Evolutionary conservation across 345 rosid genomes (phyloP).

Genomic region (Excoecaria agallocha): DNA sequence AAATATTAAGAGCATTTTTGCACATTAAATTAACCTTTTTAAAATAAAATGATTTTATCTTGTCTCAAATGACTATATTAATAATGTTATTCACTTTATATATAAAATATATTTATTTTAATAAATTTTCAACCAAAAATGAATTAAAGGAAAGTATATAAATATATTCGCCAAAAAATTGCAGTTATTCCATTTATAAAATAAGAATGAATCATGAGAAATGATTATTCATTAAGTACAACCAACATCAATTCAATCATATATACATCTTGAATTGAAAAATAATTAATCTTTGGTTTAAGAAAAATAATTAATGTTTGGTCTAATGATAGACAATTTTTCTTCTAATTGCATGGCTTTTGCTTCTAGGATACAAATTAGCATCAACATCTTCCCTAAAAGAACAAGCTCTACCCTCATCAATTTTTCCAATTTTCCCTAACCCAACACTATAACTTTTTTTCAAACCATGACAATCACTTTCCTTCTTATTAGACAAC

Average conservation of each 20-base stretch:
- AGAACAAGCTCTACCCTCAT: slow-evolving; percentile 41
- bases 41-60: no score
- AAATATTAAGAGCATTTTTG: no score
- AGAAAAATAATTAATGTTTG: neutral
- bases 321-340: slow-evolving; percentile 1
- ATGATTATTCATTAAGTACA: neutral
- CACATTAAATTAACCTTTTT: no score
- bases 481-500: slow-evolving; percentile 18
- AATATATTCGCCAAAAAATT: no score
- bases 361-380: slow-evolving; percentile 11
- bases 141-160: no score
- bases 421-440: slow-evolving; percentile 51
- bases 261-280: neutral
- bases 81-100: no score
- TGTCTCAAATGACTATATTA: no score
- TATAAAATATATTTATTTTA: no score
- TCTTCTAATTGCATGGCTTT: slow-evolving; percentile 12
- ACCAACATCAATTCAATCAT: neutral
- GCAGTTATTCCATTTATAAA: no score
- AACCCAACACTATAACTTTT: slow-evolving; percentile 50
- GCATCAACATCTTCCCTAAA: slow-evolving; percentile 33
- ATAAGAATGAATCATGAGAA: no score
- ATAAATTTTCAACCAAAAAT: no score
- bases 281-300: neutral
- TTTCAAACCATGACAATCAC: slow-evolving; percentile 4